A percentile compares a stretch with the other conserved stretches of the same genome.
Conservation (phyloP, 2,329 filamentous ascomycete species). For the Calonectria montana region DNA sequence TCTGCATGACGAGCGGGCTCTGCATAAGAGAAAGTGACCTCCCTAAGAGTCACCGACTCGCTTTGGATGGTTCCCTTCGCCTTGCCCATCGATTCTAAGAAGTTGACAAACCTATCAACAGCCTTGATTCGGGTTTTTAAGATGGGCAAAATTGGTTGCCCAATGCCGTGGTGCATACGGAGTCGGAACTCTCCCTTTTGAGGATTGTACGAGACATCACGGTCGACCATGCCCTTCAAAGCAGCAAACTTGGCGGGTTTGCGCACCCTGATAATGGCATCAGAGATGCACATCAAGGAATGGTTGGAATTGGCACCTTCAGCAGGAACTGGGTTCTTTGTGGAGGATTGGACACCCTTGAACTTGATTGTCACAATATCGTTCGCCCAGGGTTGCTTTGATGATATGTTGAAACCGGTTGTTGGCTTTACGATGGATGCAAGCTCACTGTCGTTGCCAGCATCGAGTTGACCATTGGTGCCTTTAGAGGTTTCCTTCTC, state of each 20-base stretch:
- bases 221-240: conserved; percentile 67
- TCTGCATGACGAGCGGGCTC: conserved; percentile 33
- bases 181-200: conserved; percentile 72
- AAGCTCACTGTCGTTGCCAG: conserved; percentile 31
- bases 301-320: conserved; percentile 20
- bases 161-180: conserved; percentile 68
- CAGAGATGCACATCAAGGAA: conserved; percentile 55
- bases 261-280: conserved; percentile 66
- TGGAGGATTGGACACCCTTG: conserved; percentile 53
- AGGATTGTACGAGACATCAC: conserved; percentile 71
- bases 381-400: conserved; percentile 64
- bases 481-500: conserved; percentile 29
- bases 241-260: conserved; percentile 65
- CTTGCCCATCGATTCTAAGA: conserved; percentile 73
- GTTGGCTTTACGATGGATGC: conserved; percentile 37
- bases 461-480: conserved; percentile 11
- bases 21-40: conserved; percentile 77
- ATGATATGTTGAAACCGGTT: conserved; percentile 29
- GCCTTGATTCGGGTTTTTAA: conserved; percentile 71
- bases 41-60: conserved; percentile 69
- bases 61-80: conserved; percentile 66
- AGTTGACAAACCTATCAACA: conserved; percentile 77
- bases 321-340: conserved; percentile 24
- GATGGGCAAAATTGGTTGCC: conserved; percentile 67
- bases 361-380: conserved; percentile 71